Percentiles rank a stretch among this genome's conserved stretches.
phyloP scores from a whole-genome alignment of 2,329 filamentous ascomycete genomes.

The Teratosphaeriaceae sp. region DNA sequence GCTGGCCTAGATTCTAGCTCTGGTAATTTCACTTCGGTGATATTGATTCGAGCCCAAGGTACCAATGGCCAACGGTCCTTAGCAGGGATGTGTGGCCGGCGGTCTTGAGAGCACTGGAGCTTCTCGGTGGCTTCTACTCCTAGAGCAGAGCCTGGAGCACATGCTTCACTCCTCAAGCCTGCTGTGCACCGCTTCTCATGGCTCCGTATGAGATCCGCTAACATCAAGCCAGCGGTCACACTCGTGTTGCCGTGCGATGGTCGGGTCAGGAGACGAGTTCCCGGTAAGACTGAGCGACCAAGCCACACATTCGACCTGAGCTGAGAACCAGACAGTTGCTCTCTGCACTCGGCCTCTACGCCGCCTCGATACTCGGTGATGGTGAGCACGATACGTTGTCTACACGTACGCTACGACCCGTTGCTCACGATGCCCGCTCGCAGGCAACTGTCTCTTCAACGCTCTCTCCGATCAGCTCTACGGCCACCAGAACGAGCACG shows the following conservation, averaged over 20 bases:
- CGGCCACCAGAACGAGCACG: constrained; percentile 51
- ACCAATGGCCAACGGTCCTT: no score
- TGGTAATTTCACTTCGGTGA: no score
- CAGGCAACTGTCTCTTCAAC: constrained; percentile 65
- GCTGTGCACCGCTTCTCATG: background rate
- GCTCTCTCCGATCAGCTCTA: constrained; percentile 62
- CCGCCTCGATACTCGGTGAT: constrained; percentile 53
- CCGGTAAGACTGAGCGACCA: no score
- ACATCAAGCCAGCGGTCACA: constrained; percentile 2
- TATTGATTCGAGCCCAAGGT: no score
- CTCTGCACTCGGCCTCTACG: constrained; percentile 51
- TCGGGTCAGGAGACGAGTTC: constrained; percentile 40
- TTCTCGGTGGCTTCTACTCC: no score
- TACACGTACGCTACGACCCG: background rate
- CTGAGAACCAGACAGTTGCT: no score
- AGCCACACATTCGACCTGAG: no score
- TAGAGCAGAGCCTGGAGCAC: background rate
- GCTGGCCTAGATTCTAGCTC: no score
- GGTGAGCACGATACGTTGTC: constrained; percentile 42
- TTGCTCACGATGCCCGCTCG: constrained; percentile 9
- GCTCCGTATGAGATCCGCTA: constrained; percentile 4
- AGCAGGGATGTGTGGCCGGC: no score
- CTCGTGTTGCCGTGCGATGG: constrained; percentile 17
- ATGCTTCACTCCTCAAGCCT: background rate
- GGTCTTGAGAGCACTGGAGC: no score